Conservation (phyloP, 352 stramenopile species). For the Globisporangium okanoganense region DNA sequence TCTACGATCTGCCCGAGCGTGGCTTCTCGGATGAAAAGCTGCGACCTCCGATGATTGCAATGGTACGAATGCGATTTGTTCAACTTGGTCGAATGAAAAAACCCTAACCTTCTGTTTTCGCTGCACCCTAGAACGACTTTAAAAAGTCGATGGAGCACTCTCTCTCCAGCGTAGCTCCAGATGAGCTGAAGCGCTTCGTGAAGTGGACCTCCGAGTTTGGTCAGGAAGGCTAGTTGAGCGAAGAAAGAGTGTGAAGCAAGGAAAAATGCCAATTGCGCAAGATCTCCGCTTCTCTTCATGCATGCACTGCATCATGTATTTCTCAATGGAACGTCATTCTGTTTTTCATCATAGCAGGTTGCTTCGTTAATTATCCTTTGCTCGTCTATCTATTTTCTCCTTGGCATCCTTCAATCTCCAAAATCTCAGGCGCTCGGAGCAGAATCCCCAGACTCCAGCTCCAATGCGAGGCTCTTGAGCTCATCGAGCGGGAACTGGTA, state of each 20-base stretch:
- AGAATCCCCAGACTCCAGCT: background rate
- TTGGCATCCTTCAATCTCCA: background rate
- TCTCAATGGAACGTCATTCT: constrained; percentile 3
- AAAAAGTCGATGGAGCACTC: constrained; percentile 93
- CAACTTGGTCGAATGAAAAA: background rate
- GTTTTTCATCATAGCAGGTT: background rate
- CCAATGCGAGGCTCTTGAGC: constrained; percentile 24
- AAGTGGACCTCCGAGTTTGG: constrained; percentile 99
- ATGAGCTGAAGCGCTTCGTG: constrained; percentile 96
- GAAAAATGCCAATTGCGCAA: background rate
- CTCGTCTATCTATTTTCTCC: constrained; percentile 6
- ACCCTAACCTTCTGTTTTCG: background rate
- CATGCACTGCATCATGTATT: constrained; percentile 11
- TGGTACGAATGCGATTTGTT: constrained; percentile 37
- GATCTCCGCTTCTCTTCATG: constrained; percentile 1
- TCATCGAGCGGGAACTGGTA: constrained; percentile 62
- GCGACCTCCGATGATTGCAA: constrained; percentile 80
- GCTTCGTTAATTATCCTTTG: background rate
- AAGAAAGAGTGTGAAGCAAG: constrained; percentile 8
- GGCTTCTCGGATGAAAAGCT: constrained; percentile 85
- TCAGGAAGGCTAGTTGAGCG: constrained; percentile 90
- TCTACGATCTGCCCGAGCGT: constrained; percentile 80
- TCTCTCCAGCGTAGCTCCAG: constrained; percentile 92
- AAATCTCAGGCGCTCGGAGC: background rate
- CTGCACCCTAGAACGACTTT: constrained; percentile 92